Conservation (phyloP, 2,329 filamentous ascomycete species). For the Curvularia eragrostidis region DNA sequence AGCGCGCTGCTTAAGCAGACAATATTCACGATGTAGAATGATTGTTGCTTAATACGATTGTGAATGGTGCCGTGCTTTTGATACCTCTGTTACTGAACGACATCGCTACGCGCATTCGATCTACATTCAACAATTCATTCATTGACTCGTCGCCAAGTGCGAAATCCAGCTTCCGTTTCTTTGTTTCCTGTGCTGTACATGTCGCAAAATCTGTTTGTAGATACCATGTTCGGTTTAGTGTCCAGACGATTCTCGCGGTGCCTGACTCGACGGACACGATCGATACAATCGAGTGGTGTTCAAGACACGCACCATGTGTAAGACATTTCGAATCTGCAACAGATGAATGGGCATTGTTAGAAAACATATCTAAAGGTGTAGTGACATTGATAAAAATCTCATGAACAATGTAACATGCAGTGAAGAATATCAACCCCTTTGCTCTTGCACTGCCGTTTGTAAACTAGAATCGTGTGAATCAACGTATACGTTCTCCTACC, state of each 20-base stretch:
- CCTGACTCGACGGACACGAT: neutral
- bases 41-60: neutral
- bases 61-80: neutral
- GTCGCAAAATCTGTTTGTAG: neutral
- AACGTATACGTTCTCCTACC: too few relatives aligned
- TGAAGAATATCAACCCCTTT: neutral
- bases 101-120: neutral
- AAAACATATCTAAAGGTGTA: neutral
- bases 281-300: neutral
- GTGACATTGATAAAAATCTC: neutral
- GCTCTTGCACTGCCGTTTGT: neutral
- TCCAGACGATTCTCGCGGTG: neutral
- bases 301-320: neutral
- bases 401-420: neutral
- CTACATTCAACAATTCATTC: neutral
- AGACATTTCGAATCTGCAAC: neutral
- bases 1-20: conserved; percentile 25
- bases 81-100: neutral
- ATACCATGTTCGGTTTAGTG: neutral
- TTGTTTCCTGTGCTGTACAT: neutral
- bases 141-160: neutral
- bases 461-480: neutral
- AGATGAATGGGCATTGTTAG: neutral
- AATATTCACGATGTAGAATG: neutral
- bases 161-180: neutral